Percentiles rank a stretch among this genome's conserved stretches.
Conservation (phyloP, 139 green algal genomes). For the Chlamydomonas schloesseri region DNA sequence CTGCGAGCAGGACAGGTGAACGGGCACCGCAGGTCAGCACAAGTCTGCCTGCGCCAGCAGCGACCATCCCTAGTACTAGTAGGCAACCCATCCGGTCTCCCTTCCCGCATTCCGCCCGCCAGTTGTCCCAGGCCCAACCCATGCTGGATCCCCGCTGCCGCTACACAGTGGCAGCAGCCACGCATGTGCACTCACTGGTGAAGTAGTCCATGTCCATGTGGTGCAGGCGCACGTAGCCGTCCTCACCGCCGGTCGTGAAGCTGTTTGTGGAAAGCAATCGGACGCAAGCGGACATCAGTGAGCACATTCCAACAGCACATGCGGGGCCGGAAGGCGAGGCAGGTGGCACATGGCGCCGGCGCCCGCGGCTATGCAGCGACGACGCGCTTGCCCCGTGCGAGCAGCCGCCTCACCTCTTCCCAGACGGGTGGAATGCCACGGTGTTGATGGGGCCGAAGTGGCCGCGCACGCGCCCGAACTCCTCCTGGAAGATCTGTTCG, state of each 20-base stretch:
- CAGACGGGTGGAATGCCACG: slow-evolving; percentile 93
- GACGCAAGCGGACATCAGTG: neutral
- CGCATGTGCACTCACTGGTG: slow-evolving; percentile 62
- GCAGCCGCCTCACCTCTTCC: slow-evolving; percentile 76
- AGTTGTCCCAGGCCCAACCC: no score
- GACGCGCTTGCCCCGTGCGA: no score
- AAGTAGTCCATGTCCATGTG: slow-evolving; percentile 93
- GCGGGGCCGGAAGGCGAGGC: neutral
- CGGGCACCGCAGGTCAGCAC: no score
- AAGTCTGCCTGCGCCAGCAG: no score
- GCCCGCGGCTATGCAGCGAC: no score
- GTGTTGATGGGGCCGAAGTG: slow-evolving; percentile 99
- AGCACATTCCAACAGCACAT: neutral
- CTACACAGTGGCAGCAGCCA: no score
- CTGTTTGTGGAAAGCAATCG: slow-evolving; percentile 49
- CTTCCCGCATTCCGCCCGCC: no score
- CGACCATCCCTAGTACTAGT: no score
- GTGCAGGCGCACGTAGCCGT: slow-evolving; percentile 98
- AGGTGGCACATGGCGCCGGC: no score
- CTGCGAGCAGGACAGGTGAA: no score
- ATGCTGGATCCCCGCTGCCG: no score
- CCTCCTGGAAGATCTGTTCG: slow-evolving; percentile 94
- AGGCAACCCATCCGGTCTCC: no score
- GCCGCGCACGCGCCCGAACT: slow-evolving; percentile 96
- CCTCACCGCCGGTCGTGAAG: slow-evolving; percentile 89